A percentile compares a stretch with the other conserved stretches of the same genome.
Evolutionary conservation across 2,329 filamentous ascomycete species (phyloP).

Genomic region (Fusarium chaquense): DNA sequence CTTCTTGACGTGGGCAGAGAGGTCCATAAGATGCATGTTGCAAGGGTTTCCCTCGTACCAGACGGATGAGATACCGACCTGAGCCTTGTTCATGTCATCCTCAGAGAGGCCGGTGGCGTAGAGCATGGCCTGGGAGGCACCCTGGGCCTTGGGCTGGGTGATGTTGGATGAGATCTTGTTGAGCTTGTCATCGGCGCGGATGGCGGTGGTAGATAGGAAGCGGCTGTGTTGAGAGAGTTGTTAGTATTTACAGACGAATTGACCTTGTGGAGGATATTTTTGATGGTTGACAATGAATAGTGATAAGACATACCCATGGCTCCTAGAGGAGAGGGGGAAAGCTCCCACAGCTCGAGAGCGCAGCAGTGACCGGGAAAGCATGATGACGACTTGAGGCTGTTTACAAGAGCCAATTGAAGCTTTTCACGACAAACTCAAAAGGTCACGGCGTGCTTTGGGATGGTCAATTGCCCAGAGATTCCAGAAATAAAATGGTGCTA

Average conservation of each 20-base stretch:
- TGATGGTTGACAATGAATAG: not conserved
- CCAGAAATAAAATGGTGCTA: constrained; percentile 14
- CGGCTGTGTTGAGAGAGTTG: constrained; percentile 54
- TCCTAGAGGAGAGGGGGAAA: constrained; percentile 42
- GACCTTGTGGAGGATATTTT: not conserved
- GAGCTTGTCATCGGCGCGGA: constrained; percentile 67
- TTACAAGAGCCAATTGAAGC: constrained; percentile 40
- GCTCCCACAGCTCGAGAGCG: constrained; percentile 48
- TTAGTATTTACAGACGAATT: constrained; percentile 13
- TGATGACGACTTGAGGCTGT: constrained; percentile 33
- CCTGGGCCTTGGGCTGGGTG: constrained; percentile 98
- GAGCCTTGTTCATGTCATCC: constrained; percentile 92
- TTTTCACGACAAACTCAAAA: constrained; percentile 19
- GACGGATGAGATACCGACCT: constrained; percentile 97
- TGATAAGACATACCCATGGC: constrained; percentile 44
- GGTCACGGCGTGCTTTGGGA: constrained; percentile 19
- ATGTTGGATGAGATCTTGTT: constrained; percentile 88
- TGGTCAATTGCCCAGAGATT: constrained; percentile 18
- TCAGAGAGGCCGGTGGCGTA: constrained; percentile 93
- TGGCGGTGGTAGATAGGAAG: constrained; percentile 63
- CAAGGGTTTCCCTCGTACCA: constrained; percentile 99
- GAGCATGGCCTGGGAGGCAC: constrained; percentile 98
- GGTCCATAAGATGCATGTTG: constrained; percentile 97
- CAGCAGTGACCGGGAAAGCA: constrained; percentile 49
- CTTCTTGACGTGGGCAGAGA: constrained; percentile 79